A percentile compares a stretch with the other conserved stretches of the same genome.
Evolutionary conservation across 2,329 filamentous ascomycete genomes (phyloP).

Genomic region (Xylaria sp.): DNA sequence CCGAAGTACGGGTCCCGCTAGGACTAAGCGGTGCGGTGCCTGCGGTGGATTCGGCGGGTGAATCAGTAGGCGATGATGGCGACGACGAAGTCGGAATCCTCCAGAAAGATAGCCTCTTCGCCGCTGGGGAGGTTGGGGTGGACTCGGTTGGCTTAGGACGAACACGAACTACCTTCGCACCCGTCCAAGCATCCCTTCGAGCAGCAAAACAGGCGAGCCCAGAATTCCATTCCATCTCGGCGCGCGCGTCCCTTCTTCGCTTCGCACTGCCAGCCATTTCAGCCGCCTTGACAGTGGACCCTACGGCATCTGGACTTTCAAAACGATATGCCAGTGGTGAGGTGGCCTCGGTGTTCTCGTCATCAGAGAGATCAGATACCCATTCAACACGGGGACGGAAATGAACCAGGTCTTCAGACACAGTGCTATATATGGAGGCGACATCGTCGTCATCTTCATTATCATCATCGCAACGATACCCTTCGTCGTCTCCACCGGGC

Average conservation of each 20-base stretch:
- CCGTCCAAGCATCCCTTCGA: constrained; percentile 85
- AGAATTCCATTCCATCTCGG: constrained; percentile 80
- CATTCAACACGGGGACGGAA: constrained; percentile 66
- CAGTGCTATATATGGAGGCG: constrained; percentile 53
- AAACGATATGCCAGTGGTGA: constrained; percentile 62
- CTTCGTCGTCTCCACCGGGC: constrained; percentile 50
- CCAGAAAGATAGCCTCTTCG: constrained; percentile 63
- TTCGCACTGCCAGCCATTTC: constrained; percentile 64
- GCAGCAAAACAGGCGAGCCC: constrained; percentile 83
- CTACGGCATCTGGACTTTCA: constrained; percentile 61
- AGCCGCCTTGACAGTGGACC: constrained; percentile 54
- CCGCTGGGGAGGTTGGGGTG: constrained; percentile 53
- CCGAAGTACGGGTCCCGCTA: constrained; percentile 47
- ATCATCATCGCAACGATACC: constrained; percentile 51
- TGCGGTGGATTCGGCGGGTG: constrained; percentile 43
- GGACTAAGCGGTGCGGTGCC: constrained; percentile 45
- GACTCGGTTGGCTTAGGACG: constrained; percentile 56
- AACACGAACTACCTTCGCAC: constrained; percentile 71
- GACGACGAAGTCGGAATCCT: constrained; percentile 58
- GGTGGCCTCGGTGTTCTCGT: constrained; percentile 58
- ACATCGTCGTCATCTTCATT: constrained; percentile 49
- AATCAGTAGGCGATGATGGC: constrained; percentile 49
- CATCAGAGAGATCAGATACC: constrained; percentile 67
- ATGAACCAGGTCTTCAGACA: constrained; percentile 65
- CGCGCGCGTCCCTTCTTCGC: constrained; percentile 66